Percentiles rank a stretch among this genome's conserved stretches.
Evolutionary conservation across 179 eudicot species (phyloP).

Genomic region (Carnegiea gigantea): DNA sequence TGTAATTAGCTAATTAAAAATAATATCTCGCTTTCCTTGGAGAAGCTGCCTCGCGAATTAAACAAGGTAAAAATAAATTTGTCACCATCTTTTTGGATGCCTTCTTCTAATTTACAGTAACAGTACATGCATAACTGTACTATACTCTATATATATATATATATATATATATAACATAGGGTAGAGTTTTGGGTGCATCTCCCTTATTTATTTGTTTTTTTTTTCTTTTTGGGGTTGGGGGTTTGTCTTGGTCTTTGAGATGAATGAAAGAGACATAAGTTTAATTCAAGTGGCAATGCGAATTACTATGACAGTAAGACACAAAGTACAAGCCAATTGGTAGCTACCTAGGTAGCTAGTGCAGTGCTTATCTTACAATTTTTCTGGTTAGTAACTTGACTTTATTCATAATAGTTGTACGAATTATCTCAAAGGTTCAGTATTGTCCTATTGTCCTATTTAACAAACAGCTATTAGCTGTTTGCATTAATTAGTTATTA

Average conservation of each 20-base stretch:
- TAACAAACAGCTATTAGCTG: too few species aligned
- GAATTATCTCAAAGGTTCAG: too few species aligned
- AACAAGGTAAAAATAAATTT: conserved; percentile 29
- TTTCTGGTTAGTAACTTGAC: too few species aligned
- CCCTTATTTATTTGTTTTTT: background rate
- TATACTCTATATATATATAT: background rate
- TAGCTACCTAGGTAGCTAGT: conserved; percentile 1
- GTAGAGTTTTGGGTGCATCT: conserved; percentile 6
- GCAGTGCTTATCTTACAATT: too few species aligned
- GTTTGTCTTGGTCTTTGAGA: conserved; percentile 27
- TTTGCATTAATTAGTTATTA: too few species aligned
- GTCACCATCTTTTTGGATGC: conserved; percentile 34
- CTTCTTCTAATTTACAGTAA: conserved; percentile 23
- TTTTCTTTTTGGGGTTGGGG: background rate
- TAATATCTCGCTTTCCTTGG: conserved; percentile 18
- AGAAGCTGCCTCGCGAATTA: conserved; percentile 18
- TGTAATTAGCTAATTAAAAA: background rate
- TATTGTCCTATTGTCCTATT: background rate
- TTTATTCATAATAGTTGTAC: too few species aligned
- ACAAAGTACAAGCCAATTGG: conserved; percentile 21
- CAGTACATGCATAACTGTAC: conserved; percentile 5
- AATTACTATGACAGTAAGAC: conserved; percentile 28
- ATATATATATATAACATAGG: background rate
- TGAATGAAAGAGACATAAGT: conserved; percentile 20
- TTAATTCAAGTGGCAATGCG: conserved; percentile 29